phyloP scores from a whole-genome alignment of 2,329 filamentous ascomycete species.

The Colletotrichum agaves region DNA sequence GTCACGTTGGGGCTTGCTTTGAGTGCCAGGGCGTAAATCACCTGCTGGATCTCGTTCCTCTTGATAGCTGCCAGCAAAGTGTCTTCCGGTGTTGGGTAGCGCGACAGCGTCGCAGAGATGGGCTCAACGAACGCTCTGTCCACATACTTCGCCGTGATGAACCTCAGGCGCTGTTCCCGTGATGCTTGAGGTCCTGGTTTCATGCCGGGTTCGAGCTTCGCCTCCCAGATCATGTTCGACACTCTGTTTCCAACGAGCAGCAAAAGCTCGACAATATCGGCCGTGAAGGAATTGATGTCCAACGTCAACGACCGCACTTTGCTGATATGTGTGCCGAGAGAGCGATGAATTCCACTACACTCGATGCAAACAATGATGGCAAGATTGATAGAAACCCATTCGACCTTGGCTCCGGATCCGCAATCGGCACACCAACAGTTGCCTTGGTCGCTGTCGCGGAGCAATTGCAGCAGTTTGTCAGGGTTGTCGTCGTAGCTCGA shows the following conservation, averaged over 20 bases:
- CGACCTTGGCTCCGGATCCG: conserved; percentile 88
- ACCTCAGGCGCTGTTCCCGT: conserved; percentile 89
- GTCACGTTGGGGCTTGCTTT: conserved; percentile 86
- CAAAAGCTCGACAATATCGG: conserved; percentile 94
- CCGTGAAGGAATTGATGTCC: conserved; percentile 95
- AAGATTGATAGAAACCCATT: conserved; percentile 99
- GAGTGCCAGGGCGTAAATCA: conserved; percentile 89
- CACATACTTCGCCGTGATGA: conserved; percentile 95
- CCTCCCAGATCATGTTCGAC: conserved; percentile 97
- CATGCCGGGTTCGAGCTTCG: conserved; percentile 75
- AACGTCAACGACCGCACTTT: conserved; percentile 95
- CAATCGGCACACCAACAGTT: conserved; percentile 97
- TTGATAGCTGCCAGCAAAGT: conserved; percentile 93
- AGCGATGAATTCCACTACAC: conserved; percentile 96
- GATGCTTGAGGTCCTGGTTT: conserved; percentile 84
- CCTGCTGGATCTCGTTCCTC: conserved; percentile 93
- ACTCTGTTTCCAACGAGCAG: conserved; percentile 92
- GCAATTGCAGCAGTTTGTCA: conserved; percentile 84
- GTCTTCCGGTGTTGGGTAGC: conserved; percentile 84
- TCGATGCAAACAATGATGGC: conserved; percentile 97
- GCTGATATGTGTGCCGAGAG: conserved; percentile 95
- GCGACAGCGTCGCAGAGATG: conserved; percentile 78
- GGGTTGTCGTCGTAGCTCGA: conserved; percentile 84
- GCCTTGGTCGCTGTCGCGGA: conserved; percentile 90
- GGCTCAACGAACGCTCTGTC: conserved; percentile 84